Evolutionary conservation across 2,329 filamentous ascomycete genomes (phyloP), one percentile per base, ranked within the genome.

Genomic region (Diaporthe sp.): DNA sequence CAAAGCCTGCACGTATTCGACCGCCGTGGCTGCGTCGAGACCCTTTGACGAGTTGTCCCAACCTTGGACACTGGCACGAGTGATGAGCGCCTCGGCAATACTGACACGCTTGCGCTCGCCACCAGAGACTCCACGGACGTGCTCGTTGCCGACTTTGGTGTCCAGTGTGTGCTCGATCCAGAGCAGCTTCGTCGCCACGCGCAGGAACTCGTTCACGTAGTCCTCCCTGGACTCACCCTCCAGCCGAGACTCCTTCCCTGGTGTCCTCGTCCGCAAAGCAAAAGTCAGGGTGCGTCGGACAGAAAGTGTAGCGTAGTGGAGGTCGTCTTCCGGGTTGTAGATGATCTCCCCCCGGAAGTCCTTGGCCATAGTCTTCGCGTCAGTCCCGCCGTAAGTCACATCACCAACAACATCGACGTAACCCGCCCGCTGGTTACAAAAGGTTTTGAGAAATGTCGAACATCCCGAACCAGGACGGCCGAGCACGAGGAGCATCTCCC

Each of bases 291-390:
- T 97, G 79, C 96, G 93, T 68, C 94, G 94, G 58, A 96, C 94
- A 1, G 90, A 92, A 79, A 96, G 85, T 84, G 92, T 90, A 9
- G 94, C 93, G 80, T 96, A 96, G 84, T 96, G 94, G 4, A 94
- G 92, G 81, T 97, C 95, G 49, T 94, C 92, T 83, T 96, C 94
- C 76, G 94, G 94, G 0, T 94, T 95, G 85, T 97, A 97, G 82
- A 97, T 96, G 77, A 94, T 94, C 84, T 97, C 94, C 78, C 95
- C 94, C 34, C 94, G 92, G 85, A 96, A 95, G 77, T 90, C 88
- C 13, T 90, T 91, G 84, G 94, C 91, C 94, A 97, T 96, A 80
- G 94, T 90, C 81, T 94, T 85, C 72, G 94, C 89, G 12, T 73
- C 71, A 2, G 58, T 65, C 12, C 71, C 71, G 10, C 71, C 71